Evolutionary conservation across 1,284 basidiomycete genomes (phyloP).

Genomic region (Boletellus dicymbophilus): DNA sequence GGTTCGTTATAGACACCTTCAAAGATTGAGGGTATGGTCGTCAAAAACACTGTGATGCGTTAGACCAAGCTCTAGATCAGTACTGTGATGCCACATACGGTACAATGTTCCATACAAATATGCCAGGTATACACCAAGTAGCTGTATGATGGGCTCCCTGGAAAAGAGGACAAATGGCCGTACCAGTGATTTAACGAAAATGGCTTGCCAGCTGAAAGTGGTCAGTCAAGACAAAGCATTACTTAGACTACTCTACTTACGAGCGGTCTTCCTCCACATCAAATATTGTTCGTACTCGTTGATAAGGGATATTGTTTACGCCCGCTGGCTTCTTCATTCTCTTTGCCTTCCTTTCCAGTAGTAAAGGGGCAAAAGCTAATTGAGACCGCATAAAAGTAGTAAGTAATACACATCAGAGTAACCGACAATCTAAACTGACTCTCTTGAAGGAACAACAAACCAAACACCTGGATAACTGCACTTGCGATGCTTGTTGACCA

Average conservation of each 20-base stretch:
- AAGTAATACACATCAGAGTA: neutral
- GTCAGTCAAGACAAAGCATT: neutral
- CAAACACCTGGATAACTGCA: constrained; percentile 49
- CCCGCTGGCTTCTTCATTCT: constrained; percentile 46
- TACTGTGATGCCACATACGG: constrained; percentile 36
- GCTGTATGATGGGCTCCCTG: constrained; percentile 51
- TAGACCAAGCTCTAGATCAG: no score
- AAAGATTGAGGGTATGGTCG: constrained; percentile 67
- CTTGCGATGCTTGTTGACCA: constrained; percentile 61
- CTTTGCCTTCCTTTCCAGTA: constrained; percentile 61
- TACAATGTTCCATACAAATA: constrained; percentile 57
- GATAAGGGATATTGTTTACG: constrained; percentile 41
- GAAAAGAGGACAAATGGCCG: constrained; percentile 50
- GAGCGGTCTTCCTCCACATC: constrained; percentile 42
- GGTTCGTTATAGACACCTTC: constrained; percentile 47
- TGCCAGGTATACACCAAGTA: constrained; percentile 49
- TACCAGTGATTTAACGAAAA: constrained; percentile 39
- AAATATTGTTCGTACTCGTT: constrained; percentile 45
- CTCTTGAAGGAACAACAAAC: constrained; percentile 63
- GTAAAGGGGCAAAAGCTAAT: constrained; percentile 60
- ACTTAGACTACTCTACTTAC: constrained; percentile 31
- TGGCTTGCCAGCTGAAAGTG: constrained; percentile 35
- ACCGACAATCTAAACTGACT: constrained; percentile 39
- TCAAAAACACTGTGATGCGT: constrained; percentile 52
- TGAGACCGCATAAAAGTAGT: no score